Base-by-base conservation (phyloP, 2,329 filamentous ascomycete species). In the Epichloe sp. region DNA sequence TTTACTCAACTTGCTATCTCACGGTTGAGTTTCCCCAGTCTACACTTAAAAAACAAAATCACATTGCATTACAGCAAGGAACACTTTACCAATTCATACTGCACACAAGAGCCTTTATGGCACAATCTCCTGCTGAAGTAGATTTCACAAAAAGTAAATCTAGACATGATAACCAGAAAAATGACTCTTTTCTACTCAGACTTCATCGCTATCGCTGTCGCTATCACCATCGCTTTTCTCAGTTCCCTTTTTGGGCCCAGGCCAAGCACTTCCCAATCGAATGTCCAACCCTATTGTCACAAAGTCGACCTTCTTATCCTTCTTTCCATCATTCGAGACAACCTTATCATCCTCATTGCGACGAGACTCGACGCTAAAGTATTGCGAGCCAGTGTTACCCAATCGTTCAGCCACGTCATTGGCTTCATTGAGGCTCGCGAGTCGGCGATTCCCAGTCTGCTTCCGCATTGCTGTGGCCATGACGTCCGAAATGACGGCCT, bases 401-500 rank as follows among this genome's bases (percentile, higher is more conserved):
- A 80, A 63, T 31, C 77, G 66, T 60, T 71, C 75, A 43, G 77
- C 76, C 56, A 80, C 77, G 58, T 81, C 76, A 58, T 78, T 79
- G 47, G 76, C 77, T 59, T 79, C 75, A 59, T 73, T 71, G 46
- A 80, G 66, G 54, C 71, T 77, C 47, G 78, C 75, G 15, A 80
- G 69, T 3, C 71, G 71, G 31, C 77, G 71, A 56, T 68, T 70
- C 35, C 60, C 65, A 31, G 63, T 60, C 36, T 65, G 54, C 50
- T 59, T 60, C 46, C 58, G 50, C 58, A 66, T 63, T 14, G 59
- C 55, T 0, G 64, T 66, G 31, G 50, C 54, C 52, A 65, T 68
- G 40, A 68, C 51, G 50, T 68, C 67, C 63, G 65, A 68, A 37
- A 63, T 58, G 37, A 65, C 59, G 11, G 54, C 44, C 47, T 59